Evolutionary conservation across 2,329 filamentous ascomycete genomes (phyloP).

Genomic region (Fusarium verticillioides): DNA sequence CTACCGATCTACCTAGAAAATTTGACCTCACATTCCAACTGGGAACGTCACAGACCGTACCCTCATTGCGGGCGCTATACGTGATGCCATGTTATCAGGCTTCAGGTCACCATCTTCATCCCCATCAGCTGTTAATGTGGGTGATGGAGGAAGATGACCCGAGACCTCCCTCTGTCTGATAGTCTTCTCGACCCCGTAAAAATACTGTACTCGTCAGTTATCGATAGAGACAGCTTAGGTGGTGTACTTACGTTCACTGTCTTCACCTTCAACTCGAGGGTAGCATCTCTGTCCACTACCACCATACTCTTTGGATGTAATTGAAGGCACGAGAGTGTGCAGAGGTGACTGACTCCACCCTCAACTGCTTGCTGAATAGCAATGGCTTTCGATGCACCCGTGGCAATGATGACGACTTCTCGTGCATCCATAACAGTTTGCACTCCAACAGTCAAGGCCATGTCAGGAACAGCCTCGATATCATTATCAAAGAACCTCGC

Average conservation of each 20-base stretch:
- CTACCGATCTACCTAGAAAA: neutral
- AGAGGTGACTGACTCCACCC: conserved; percentile 12
- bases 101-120: conserved; percentile 6
- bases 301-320: conserved; percentile 14
- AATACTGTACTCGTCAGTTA: neutral
- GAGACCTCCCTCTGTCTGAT: neutral
- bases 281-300: conserved; percentile 4
- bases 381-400: neutral
- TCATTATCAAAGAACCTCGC: conserved; percentile 8
- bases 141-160: neutral
- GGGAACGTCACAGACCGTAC: conserved; percentile 15
- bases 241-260: neutral
- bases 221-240: rapidly evolving
- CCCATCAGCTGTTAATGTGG: neutral
- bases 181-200: conserved; percentile 2
- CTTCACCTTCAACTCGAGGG: conserved; percentile 12
- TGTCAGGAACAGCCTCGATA: neutral
- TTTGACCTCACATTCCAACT: neutral
- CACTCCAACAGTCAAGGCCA: conserved; percentile 10
- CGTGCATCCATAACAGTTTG: conserved; percentile 22
- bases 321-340: conserved; percentile 5
- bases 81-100: conserved; percentile 20
- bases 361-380: conserved; percentile 8
- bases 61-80: neutral
- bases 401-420: conserved; percentile 10